Base-by-base conservation (phyloP, 371 early-diverging fungal species). In the Rhizopus arrhizus region DNA sequence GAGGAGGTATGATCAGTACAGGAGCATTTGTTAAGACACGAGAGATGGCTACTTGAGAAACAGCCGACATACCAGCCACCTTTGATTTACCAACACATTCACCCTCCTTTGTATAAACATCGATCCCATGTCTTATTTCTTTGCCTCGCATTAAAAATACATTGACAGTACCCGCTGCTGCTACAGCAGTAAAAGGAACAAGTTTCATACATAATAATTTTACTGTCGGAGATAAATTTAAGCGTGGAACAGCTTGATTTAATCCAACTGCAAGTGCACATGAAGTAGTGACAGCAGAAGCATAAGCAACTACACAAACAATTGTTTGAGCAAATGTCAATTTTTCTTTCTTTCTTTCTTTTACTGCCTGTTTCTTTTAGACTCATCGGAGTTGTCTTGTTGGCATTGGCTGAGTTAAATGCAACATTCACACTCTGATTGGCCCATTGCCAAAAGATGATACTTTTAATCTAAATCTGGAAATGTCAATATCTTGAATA, bases 101-200 rank as follows among this genome's bases (percentile, higher is more conserved):
- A 22, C 90, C 89, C 9, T 89, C 68, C 9, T 75, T 61, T 59
- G 88, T 85, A 53, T 72, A 80, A 0, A 93, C 89, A 47, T 83
- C 75, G 38, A 93, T 93, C 11, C 93, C 93, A 50, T 91, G 82
- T 36, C 84, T 83, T 52, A 93, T 71, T 56, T 93, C 93, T 66
- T 93, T 93, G 40, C 84, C 82, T n/a, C 93, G 72, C 93, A 93
- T 93, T 69, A 92, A 70, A 56, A 91, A 88, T 28, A 93, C 92
- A 60, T 93, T 93, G 53, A 89, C 79, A 13, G 91, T 88, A 59
- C 91, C 91, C 13, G 93, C 93, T 5, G 88, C 78, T 1, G 92
- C 90, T 9, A 93, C 93, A 35, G 93, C 92, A 5, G 82, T 74
- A 62, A 93, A 93, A 2, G 93, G 93, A 4, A 91, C 89, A 8